Conservation (phyloP, 257 asterid species). For the Jacaranda copaia region DNA sequence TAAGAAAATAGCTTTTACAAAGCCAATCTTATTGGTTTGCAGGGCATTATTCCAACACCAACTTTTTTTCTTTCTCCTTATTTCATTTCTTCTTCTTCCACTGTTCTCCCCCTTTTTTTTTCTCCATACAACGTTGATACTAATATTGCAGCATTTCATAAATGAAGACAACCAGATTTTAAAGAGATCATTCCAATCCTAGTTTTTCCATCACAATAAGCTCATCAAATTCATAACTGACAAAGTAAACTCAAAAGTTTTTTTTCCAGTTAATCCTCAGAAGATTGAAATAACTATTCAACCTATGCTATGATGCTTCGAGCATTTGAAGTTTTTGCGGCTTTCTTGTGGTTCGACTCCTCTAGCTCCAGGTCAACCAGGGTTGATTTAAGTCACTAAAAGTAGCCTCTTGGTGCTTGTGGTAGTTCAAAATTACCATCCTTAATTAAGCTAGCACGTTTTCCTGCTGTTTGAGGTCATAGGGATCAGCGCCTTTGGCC, state of each 20-base stretch:
- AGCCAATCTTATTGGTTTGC: no score
- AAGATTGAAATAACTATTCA: constrained; percentile 49
- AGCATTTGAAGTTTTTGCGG: constrained; percentile 60
- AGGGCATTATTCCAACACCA: no score
- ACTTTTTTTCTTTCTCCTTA: no score
- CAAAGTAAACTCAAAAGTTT: not conserved
- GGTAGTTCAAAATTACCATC: constrained; percentile 74
- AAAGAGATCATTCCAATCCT: not conserved
- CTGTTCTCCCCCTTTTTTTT: no score
- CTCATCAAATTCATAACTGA: not conserved
- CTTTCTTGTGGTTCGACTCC: constrained; percentile 50
- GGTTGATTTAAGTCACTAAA: constrained; percentile 54
- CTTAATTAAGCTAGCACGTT: constrained; percentile 69
- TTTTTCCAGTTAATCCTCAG: constrained; percentile 40
- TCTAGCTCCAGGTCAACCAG: constrained; percentile 74
- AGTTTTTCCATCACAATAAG: not conserved
- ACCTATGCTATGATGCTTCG: constrained; percentile 47
- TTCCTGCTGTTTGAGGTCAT: constrained; percentile 90
- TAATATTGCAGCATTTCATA: not conserved
- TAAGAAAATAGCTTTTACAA: no score
- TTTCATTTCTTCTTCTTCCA: no score
- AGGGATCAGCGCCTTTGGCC: constrained; percentile 79
- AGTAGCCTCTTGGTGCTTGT: constrained; percentile 63
- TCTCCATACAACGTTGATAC: not conserved
- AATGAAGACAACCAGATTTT: not conserved